A percentile compares a stretch with the other conserved stretches of the same genome.
phyloP scores from a whole-genome alignment of 2,329 filamentous ascomycete species.

The Celoporthe dispersa region DNA sequence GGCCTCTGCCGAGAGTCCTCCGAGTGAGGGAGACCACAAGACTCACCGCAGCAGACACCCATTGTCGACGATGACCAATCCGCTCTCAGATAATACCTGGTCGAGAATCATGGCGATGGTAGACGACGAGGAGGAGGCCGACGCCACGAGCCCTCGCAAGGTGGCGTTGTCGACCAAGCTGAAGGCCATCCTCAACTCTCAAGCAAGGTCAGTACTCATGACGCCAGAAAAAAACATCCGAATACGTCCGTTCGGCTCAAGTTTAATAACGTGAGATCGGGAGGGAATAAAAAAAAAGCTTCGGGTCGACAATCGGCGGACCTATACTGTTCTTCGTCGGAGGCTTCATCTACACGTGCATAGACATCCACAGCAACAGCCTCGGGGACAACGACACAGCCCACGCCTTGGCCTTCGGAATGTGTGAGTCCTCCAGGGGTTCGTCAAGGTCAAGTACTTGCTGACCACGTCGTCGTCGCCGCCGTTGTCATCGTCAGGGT shows the following conservation, averaged over 20 bases:
- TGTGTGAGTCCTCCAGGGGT: constrained; percentile 35
- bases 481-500: constrained; percentile 32
- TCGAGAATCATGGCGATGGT: constrained; percentile 38
- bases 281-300: constrained; percentile 26
- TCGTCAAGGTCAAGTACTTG: neutral
- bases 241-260: neutral
- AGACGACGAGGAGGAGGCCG: constrained; percentile 37
- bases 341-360: constrained; percentile 33
- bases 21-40: neutral
- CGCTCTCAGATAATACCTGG: constrained; percentile 37
- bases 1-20: neutral
- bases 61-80: constrained; percentile 6
- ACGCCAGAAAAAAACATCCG: neutral
- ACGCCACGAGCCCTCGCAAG: constrained; percentile 19
- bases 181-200: constrained; percentile 16
- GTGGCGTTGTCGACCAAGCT: constrained; percentile 34
- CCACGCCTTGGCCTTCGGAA: constrained; percentile 40
- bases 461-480: constrained; percentile 14
- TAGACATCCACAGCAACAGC: constrained; percentile 35
- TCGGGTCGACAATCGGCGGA: constrained; percentile 35
- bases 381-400: constrained; percentile 39
- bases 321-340: constrained; percentile 36
- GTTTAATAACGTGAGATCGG: neutral
- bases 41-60: neutral
- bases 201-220: constrained; percentile 14